These are phyloP conservation scores for Nephelium lappaceum DNA, from an alignment of 345 rosid species.

Conservation along the genomic window DNA sequence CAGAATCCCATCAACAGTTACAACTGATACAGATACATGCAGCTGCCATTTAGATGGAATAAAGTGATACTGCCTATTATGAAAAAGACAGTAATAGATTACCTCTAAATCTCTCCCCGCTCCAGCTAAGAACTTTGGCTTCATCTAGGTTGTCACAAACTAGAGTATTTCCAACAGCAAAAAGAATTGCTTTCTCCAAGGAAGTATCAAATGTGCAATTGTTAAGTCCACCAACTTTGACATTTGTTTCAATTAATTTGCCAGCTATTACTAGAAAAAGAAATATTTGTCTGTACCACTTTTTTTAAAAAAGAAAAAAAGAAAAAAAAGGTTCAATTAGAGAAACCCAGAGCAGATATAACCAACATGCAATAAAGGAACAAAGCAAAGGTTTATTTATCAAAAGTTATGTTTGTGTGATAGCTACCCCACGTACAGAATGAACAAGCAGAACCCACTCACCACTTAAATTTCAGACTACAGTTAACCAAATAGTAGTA, in stretches of 20 bases:
- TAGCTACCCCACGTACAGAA: background rate
- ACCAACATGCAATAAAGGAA: too few relatives aligned
- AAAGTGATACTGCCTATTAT: slow-evolving; percentile 20
- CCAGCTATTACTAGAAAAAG: too few relatives aligned
- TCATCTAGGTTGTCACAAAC: slow-evolving; percentile 97
- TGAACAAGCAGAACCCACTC: background rate
- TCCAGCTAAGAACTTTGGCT: slow-evolving; percentile 95
- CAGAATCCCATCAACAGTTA: slow-evolving; percentile 90
- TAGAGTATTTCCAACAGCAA: slow-evolving; percentile 95
- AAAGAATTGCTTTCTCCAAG: slow-evolving; percentile 89
- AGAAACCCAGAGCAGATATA: too few relatives aligned
- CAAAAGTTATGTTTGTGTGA: background rate
- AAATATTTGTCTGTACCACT: too few relatives aligned
- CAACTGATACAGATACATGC: slow-evolving; percentile 58
- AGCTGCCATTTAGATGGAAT: slow-evolving; percentile 19
- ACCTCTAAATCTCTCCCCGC: slow-evolving; percentile 93
- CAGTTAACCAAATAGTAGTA: too few relatives aligned
- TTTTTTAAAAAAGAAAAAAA: too few relatives aligned
- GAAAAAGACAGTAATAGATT: slow-evolving; percentile 19
- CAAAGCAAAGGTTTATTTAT: too few relatives aligned
- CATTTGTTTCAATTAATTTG: too few relatives aligned
- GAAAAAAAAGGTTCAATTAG: too few relatives aligned
- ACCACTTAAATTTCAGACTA: too few relatives aligned
- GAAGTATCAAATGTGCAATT: slow-evolving; percentile 78
- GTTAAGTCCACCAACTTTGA: slow-evolving; percentile 58